Evolutionary conservation across 371 early-diverging fungal genomes (phyloP).

Genomic region (Mucor velutinosus): DNA sequence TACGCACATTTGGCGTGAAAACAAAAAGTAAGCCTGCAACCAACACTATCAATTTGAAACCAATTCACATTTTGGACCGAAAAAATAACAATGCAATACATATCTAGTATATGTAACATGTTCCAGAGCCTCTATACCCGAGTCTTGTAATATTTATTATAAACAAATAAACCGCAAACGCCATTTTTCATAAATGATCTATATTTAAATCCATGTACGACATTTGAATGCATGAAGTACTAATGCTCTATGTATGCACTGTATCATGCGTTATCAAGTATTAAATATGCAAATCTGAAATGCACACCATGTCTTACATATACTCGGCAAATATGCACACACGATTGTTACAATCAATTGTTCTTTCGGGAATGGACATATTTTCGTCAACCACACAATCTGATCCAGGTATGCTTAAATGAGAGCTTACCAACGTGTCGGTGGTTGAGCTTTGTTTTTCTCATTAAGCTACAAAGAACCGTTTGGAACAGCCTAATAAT

Average conservation of each 20-base stretch:
- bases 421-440: too few relatives aligned
- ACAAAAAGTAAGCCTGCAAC: neutral
- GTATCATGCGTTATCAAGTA: neutral
- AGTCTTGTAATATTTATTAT: neutral
- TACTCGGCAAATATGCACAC: neutral
- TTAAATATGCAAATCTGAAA: neutral
- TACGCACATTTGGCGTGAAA: slow-evolving; percentile 5
- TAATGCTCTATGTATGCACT: neutral
- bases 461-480: too few relatives aligned
- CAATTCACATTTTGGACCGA: slow-evolving; percentile 1
- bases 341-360: too few relatives aligned
- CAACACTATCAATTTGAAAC: neutral
- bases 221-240: neutral
- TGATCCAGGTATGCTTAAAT: too few relatives aligned
- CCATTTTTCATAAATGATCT: neutral
- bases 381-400: too few relatives aligned
- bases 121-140: neutral
- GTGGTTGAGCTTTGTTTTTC: too few relatives aligned
- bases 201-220: neutral
- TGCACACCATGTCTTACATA: neutral
- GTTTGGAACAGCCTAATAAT: too few relatives aligned
- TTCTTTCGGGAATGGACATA: too few relatives aligned
- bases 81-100: slow-evolving; percentile 1
- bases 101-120: neutral
- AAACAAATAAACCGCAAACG: neutral